phyloP scores from a whole-genome alignment of 148 eudicot species.

The Vaccinium darrowii region DNA sequence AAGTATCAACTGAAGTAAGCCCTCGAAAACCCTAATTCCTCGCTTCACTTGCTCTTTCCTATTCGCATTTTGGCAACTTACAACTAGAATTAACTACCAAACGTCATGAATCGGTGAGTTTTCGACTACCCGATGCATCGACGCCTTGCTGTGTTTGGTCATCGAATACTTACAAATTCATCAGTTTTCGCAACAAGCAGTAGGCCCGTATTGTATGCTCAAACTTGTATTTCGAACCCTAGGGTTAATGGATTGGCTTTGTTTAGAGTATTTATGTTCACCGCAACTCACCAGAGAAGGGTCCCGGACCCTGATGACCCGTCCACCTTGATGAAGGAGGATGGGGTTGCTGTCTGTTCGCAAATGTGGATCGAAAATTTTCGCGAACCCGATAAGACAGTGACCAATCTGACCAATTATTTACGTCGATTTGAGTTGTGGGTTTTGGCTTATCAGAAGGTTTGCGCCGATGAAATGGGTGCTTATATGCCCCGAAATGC shows the following conservation, averaged over 20 bases:
- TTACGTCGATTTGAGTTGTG: slow-evolving; percentile 83
- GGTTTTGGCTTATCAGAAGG: slow-evolving; percentile 95
- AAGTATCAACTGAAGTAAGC: not conserved
- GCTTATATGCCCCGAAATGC: slow-evolving; percentile 74
- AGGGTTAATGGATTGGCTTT: slow-evolving; percentile 36
- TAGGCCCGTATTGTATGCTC: not conserved
- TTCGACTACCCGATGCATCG: slow-evolving; percentile 22
- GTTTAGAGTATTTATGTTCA: slow-evolving; percentile 39
- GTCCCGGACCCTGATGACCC: slow-evolving; percentile 78
- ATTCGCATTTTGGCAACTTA: not conserved
- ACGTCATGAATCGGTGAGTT: not conserved
- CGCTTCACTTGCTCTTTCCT: not conserved
- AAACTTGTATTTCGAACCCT: not conserved
- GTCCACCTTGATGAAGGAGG: slow-evolving; percentile 80
- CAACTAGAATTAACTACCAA: no score
- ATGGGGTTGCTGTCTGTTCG: slow-evolving; percentile 66
- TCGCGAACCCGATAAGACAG: slow-evolving; percentile 60
- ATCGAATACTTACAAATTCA: slow-evolving; percentile 12
- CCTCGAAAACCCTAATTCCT: not conserved
- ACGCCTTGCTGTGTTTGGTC: slow-evolving; percentile 16
- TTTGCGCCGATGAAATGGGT: slow-evolving; percentile 81
- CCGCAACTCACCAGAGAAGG: slow-evolving; percentile 30
- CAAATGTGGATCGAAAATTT: slow-evolving; percentile 84
- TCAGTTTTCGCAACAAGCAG: slow-evolving; percentile 11
- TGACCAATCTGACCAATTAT: slow-evolving; percentile 53